A percentile compares a stretch with the other conserved stretches of the same genome.
phyloP scores from a whole-genome alignment of 192 early-diverging fungal genomes.

The Gryganskiella cystojenkinii region DNA sequence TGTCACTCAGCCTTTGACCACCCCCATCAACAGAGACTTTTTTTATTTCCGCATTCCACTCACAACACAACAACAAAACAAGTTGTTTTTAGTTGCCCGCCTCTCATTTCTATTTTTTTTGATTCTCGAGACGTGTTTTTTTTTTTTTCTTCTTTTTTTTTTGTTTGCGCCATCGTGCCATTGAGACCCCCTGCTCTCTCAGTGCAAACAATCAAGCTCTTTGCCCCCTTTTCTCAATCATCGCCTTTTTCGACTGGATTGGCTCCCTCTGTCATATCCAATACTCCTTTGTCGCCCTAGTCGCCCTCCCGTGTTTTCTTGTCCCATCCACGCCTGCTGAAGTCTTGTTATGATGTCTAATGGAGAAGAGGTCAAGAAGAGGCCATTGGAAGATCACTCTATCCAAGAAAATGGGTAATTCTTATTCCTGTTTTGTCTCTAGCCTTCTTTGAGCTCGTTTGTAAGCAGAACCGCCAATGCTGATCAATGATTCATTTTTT shows the following conservation, averaged over 20 bases:
- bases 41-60: too few species aligned
- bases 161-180: too few species aligned
- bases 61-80: neutral
- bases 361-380: slow-evolving; percentile 49
- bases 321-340: too few species aligned
- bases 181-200: too few species aligned
- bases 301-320: neutral
- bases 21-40: neutral
- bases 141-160: too few species aligned
- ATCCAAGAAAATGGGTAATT: slow-evolving; percentile 16
- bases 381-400: slow-evolving; percentile 33
- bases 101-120: neutral
- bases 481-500: neutral
- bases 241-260: too few species aligned
- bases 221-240: too few species aligned
- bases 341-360: slow-evolving; percentile 40
- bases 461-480: too few species aligned
- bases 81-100: neutral
- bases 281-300: neutral
- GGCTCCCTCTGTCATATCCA: too few species aligned
- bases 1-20: neutral
- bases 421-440: neutral
- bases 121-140: too few species aligned
- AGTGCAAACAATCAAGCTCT: too few species aligned
- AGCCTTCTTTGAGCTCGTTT: too few species aligned